Evolutionary conservation across 306 rosid species (phyloP), one percentile per base, ranked within the genome.

Genomic region (Begonia masoniana): DNA sequence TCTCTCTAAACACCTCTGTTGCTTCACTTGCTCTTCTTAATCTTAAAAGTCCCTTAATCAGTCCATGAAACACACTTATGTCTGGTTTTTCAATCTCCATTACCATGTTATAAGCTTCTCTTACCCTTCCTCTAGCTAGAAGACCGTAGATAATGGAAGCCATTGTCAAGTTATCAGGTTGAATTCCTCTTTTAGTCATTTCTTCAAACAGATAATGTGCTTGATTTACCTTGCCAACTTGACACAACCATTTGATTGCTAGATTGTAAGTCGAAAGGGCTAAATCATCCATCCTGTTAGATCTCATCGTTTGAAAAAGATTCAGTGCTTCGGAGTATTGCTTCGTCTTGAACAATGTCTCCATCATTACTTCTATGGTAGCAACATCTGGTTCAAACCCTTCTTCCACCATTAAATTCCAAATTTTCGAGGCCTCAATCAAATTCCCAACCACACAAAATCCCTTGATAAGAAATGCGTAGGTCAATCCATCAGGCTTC

Each of bases 341-440:
- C 62, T 82, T 82, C 5, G 6, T 59, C 77, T 85, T 89, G 23
- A 82, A 89, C 52, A 80, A 36, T 2, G 68, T 69, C 64, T 74
- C 88, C 85, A 89, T 73, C 78, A 88, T 77, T 50, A 70, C 74
- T 69, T 84, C 93, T 11, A 70, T 78, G 15, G 75, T 75, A 12
- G 57, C 77, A 4, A 85, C 51, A 13, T 70, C 78, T 0, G 79
- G 76, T 16, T 70, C 71, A 42, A 88, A 71, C 48, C 88, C 97
- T 51, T 78, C 84, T 62, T 80, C 95, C 71, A 63, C 82, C 89
- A 88, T 88, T 64, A 76, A 68, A 56, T 88, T 88, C 94, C 97
- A 84, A 41, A 82, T 11, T 58, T 76, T 88, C 0, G 89, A 78
- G 66, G 87, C 95, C 62, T 84, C 95, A 54, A 84, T 54, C 59